These are phyloP conservation scores for Fomitopsis betulina DNA, from an alignment of 1,284 basidiomycete genomes.

Conservation along the genomic window DNA sequence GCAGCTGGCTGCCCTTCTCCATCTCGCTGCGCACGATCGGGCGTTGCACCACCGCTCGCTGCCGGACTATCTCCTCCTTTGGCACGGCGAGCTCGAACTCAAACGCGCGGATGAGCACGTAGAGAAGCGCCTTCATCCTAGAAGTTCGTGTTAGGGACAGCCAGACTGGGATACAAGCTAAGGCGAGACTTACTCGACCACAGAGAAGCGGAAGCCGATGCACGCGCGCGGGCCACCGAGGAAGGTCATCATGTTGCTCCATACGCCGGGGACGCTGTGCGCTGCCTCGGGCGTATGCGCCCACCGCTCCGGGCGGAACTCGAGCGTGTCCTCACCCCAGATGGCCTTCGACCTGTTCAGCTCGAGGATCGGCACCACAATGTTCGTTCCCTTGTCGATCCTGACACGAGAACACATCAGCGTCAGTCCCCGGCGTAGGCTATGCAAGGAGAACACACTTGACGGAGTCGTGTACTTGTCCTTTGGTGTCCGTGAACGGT, in stretches of 20 bases:
- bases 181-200: conserved; percentile 56
- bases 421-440: neutral
- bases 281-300: conserved; percentile 40
- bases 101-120: conserved; percentile 52
- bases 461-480: conserved; percentile 23
- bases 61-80: conserved; percentile 19
- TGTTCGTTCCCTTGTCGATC: conserved; percentile 39
- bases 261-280: conserved; percentile 49
- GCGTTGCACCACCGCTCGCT: conserved; percentile 15
- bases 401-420: conserved; percentile 17
- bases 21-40: conserved; percentile 13
- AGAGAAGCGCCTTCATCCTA: conserved; percentile 52
- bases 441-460: conserved; percentile 3
- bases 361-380: conserved; percentile 42
- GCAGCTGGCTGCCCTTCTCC: conserved; percentile 16
- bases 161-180: conserved; percentile 52
- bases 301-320: conserved; percentile 53
- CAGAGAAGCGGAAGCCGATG: conserved; percentile 68
- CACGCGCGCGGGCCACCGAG: conserved; percentile 56
- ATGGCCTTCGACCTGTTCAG: conserved; percentile 6
- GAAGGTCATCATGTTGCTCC: conserved; percentile 58
- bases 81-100: conserved; percentile 50
- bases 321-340: conserved; percentile 5
- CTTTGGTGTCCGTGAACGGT: conserved; percentile 24
- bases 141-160: conserved; percentile 48